Percentiles rank a stretch among this genome's conserved stretches.
Conservation (phyloP, 1,284 basidiomycete genomes). For the Ceratorhiza oryzae-sativae region DNA sequence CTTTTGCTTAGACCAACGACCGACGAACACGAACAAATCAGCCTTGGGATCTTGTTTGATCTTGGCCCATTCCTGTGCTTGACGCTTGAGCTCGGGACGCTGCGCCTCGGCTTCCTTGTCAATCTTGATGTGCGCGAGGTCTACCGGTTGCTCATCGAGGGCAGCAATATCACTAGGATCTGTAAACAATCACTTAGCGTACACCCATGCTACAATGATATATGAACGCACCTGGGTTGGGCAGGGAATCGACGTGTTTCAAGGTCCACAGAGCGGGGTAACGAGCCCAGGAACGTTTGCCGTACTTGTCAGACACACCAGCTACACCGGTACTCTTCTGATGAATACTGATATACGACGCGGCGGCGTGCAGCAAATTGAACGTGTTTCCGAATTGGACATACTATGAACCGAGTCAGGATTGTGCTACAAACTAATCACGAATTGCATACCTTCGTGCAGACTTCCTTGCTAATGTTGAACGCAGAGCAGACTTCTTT, state of each 20-base stretch:
- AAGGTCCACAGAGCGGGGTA: constrained; percentile 94
- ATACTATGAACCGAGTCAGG: constrained; percentile 55
- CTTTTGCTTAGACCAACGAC: constrained; percentile 96
- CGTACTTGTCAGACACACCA: constrained; percentile 95
- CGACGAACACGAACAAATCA: constrained; percentile 92
- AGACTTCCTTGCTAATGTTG: constrained; percentile 93
- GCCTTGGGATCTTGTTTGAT: constrained; percentile 88
- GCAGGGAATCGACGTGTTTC: constrained; percentile 91
- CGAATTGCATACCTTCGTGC: constrained; percentile 66
- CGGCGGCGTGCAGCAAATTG: constrained; percentile 90
- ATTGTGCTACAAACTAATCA: neutral
- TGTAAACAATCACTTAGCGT: neutral
- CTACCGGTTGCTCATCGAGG: constrained; percentile 77
- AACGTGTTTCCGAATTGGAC: constrained; percentile 97
- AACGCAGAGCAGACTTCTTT: constrained; percentile 96
- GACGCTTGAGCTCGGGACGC: constrained; percentile 86
- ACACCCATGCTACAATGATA: neutral
- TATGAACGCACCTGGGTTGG: constrained; percentile 69
- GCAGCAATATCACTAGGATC: constrained; percentile 91
- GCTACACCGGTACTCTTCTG: constrained; percentile 92
- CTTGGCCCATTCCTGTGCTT: constrained; percentile 92
- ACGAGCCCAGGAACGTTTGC: constrained; percentile 92
- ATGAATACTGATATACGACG: constrained; percentile 88
- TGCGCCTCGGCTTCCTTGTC: constrained; percentile 85
- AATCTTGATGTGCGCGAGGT: constrained; percentile 75